A percentile compares a stretch with the other conserved stretches of the same genome.
phyloP scores from a whole-genome alignment of 345 rosid species.

The Populus davidiana region DNA sequence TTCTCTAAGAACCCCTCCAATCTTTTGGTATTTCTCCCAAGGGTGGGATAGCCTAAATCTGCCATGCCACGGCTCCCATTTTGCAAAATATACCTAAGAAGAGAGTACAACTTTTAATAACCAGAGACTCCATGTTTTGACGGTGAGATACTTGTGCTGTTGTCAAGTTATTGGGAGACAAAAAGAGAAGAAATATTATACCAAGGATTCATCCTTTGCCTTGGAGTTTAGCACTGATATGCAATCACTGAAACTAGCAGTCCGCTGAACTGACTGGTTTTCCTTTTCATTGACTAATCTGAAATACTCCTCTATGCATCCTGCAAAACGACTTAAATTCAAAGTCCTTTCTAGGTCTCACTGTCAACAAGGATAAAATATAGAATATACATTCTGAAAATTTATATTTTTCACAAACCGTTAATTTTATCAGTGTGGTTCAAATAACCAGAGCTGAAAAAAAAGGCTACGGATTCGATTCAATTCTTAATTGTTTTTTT shows the following conservation, averaged over 20 bases:
- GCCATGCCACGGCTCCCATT: constrained; percentile 97
- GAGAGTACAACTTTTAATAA: background rate
- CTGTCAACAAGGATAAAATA: background rate
- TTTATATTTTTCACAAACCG: background rate
- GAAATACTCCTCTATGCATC: constrained; percentile 45
- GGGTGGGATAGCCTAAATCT: constrained; percentile 72
- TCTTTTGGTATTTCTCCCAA: constrained; percentile 61
- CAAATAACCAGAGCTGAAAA: no score
- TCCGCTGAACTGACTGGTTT: constrained; percentile 6
- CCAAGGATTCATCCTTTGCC: constrained; percentile 63
- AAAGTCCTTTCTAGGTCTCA: background rate
- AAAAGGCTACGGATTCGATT: no score
- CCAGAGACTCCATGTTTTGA: background rate
- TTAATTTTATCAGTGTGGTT: no score
- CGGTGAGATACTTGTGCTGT: background rate
- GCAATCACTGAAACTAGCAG: constrained; percentile 32
- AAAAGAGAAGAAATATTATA: constrained; percentile 12
- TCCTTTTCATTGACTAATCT: constrained; percentile 23
- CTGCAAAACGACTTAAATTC: constrained; percentile 20
- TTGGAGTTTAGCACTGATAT: constrained; percentile 47
- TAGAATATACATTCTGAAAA: background rate
- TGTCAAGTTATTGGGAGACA: background rate
- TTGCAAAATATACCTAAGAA: constrained; percentile 72
- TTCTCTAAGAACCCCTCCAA: constrained; percentile 60
- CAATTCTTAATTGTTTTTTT: no score